Percentiles rank a stretch among this genome's conserved stretches.
These are phyloP conservation scores for Xylariaceae sp. DNA, from an alignment of 2,329 filamentous ascomycete species.

Conservation along the genomic window DNA sequence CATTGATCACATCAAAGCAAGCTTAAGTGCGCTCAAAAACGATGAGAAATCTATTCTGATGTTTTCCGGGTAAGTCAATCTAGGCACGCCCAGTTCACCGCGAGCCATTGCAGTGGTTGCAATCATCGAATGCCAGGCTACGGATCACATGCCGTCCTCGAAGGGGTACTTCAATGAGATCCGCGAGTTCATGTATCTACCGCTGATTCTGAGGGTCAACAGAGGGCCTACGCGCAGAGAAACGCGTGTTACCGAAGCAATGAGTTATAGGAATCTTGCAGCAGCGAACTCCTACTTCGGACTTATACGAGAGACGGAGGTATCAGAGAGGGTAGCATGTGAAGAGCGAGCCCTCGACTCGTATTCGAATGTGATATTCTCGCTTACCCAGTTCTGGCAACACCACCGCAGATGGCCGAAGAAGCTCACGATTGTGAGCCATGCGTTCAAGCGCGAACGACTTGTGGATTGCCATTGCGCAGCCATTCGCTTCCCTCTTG, in stretches of 20 bases:
- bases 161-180: too few relatives aligned
- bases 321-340: conserved; percentile 42
- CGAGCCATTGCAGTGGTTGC: too few relatives aligned
- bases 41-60: conserved; percentile 51
- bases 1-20: conserved; percentile 67
- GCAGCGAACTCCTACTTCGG: conserved; percentile 42
- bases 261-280: conserved; percentile 57
- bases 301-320: conserved; percentile 14
- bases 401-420: conserved; percentile 51
- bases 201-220: background rate
- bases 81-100: too few relatives aligned
- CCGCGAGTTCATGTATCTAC: too few relatives aligned
- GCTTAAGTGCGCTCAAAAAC: conserved; percentile 47
- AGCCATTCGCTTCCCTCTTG: conserved; percentile 52
- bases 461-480: conserved; percentile 61
- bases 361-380: conserved; percentile 79
- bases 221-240: conserved; percentile 61
- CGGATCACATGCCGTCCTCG: too few relatives aligned
- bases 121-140: too few relatives aligned
- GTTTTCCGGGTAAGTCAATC: conserved; percentile 62
- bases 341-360: conserved; percentile 79
- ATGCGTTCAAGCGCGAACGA: conserved; percentile 63
- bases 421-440: conserved; percentile 60
- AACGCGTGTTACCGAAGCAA: conserved; percentile 55
- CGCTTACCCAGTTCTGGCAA: conserved; percentile 54